These are phyloP conservation scores for Phytopythium helicoides DNA, from an alignment of 352 stramenopile species.

Conservation along the genomic window DNA sequence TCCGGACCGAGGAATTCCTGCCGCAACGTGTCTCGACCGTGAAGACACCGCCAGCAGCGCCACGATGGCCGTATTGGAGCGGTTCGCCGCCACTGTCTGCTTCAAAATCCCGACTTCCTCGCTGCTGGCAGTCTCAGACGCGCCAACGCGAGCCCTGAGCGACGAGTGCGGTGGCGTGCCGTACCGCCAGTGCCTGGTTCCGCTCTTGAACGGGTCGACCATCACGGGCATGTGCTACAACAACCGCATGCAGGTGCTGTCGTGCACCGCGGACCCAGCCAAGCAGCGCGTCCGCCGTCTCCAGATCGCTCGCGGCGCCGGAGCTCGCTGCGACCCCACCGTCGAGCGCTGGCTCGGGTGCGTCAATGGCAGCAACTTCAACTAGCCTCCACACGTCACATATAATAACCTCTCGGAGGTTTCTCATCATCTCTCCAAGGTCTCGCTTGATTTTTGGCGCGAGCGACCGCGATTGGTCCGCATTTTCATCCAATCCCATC, in stretches of 20 bases:
- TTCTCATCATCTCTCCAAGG: background rate
- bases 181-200: slow-evolving; percentile 3
- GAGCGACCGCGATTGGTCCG: background rate
- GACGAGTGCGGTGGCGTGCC: slow-evolving; percentile 2
- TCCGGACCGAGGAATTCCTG: slow-evolving; percentile 3
- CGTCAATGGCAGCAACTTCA: slow-evolving; percentile 1
- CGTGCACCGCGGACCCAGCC: slow-evolving; percentile 5
- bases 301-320: slow-evolving; percentile 6
- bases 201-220: background rate
- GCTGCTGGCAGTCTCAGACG: slow-evolving; percentile 1
- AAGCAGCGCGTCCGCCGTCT: slow-evolving; percentile 1
- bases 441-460: background rate
- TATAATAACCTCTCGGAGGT: background rate
- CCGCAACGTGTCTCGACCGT: slow-evolving; percentile 10
- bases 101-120: slow-evolving; percentile 3
- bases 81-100: slow-evolving; percentile 13
- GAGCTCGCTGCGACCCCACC: background rate
- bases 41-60: background rate
- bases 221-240: slow-evolving; percentile 10
- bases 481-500: too few species aligned
- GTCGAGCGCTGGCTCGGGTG: slow-evolving; percentile 9
- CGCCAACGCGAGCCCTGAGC: background rate
- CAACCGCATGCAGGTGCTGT: slow-evolving; percentile 11
- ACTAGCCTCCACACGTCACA: background rate
- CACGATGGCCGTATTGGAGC: slow-evolving; percentile 16